phyloP scores from a whole-genome alignment of 129 eudicot species.

The Tanacetum coccineum region DNA sequence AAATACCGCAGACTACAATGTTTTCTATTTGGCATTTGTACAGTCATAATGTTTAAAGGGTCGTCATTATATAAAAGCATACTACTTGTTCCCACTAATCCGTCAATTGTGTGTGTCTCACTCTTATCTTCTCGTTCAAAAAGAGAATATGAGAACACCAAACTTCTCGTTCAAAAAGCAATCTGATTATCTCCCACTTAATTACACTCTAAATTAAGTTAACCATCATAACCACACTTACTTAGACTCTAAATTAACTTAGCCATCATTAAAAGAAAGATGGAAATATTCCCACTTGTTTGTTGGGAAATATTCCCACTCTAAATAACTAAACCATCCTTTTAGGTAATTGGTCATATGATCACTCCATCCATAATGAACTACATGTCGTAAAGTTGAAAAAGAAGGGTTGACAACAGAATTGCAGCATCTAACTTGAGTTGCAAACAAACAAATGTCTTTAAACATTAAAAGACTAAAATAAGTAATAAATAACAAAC shows the following conservation, averaged over 20 bases:
- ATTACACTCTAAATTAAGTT: neutral
- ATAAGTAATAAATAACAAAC: too few relatives aligned
- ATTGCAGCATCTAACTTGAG: constrained; percentile 8
- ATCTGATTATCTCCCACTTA: neutral
- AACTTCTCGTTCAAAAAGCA: too few relatives aligned
- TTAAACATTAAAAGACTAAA: constrained; percentile 6
- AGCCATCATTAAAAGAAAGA: neutral
- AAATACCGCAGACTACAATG: neutral
- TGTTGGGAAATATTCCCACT: neutral
- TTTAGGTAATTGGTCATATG: constrained; percentile 5
- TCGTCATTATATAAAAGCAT: too few relatives aligned
- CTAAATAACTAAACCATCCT: neutral
- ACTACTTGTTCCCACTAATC: neutral
- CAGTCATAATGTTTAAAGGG: too few relatives aligned
- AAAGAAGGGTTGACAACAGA: constrained; percentile 18
- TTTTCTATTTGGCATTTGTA: too few relatives aligned
- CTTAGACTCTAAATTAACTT: neutral
- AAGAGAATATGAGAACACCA: too few relatives aligned
- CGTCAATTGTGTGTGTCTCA: neutral
- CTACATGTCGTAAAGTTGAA: constrained; percentile 12
- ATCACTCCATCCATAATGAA: constrained; percentile 16
- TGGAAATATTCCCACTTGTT: neutral
- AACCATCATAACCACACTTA: neutral
- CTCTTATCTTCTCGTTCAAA: too few relatives aligned
- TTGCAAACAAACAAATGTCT: constrained; percentile 6